Evolutionary conservation across 2,329 filamentous ascomycete species (phyloP).

Genomic region (Blastomyces silverae): DNA sequence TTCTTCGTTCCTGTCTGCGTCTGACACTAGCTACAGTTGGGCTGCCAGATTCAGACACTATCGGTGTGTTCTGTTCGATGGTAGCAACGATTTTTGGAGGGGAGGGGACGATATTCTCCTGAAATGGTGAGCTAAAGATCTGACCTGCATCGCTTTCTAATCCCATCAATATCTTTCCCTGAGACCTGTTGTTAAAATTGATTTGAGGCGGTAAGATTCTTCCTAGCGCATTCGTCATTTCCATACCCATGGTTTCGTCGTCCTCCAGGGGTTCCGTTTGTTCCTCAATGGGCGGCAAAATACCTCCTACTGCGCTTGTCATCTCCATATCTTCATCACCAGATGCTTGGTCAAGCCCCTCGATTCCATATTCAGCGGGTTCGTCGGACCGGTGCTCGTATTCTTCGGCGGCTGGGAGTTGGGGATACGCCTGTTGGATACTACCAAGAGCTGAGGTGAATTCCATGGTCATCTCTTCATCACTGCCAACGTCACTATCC

Average conservation of each 20-base stretch:
- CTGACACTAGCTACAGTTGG: constrained; percentile 51
- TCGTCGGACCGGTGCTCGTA: constrained; percentile 20
- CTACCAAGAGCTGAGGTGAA: constrained; percentile 43
- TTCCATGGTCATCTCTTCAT: constrained; percentile 46
- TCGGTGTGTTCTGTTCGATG: constrained; percentile 33
- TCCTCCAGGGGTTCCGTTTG: constrained; percentile 33
- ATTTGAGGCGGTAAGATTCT: constrained; percentile 48
- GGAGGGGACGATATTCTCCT: constrained; percentile 31
- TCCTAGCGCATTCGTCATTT: constrained; percentile 59
- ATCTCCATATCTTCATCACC: constrained; percentile 55
- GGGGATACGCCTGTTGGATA: constrained; percentile 26
- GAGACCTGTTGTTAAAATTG: constrained; percentile 38
- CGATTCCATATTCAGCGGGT: constrained; percentile 20
- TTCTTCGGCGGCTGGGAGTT: constrained; percentile 11
- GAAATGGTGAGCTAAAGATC: constrained; percentile 43
- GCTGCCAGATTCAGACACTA: constrained; percentile 48
- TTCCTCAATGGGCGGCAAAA: constrained; percentile 37
- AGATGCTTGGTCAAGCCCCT: constrained; percentile 18
- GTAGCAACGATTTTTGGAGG: constrained; percentile 27
- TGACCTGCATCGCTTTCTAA: constrained; percentile 48
- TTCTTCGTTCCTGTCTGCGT: constrained; percentile 43
- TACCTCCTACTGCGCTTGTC: constrained; percentile 43
- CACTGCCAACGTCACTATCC: constrained; percentile 32
- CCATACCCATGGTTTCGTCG: constrained; percentile 55
- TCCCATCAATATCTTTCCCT: constrained; percentile 53